Evolutionary conservation across 2,329 filamentous ascomycete species (phyloP).

Genomic region (Stemphylium vesicarium): DNA sequence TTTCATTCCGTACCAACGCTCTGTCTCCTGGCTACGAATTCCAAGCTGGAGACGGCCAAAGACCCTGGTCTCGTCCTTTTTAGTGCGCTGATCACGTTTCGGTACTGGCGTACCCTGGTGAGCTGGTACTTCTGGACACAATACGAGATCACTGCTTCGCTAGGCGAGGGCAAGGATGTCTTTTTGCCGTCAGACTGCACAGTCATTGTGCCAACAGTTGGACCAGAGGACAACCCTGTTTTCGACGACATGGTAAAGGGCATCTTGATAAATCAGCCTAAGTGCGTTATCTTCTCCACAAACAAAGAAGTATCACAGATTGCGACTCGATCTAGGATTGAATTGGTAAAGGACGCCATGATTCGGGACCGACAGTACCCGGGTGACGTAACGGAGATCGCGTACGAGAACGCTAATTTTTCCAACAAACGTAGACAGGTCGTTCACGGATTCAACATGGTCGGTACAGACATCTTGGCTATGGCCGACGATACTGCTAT

Average conservation of each 20-base stretch:
- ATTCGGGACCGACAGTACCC: too few relatives aligned
- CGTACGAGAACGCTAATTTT: not conserved
- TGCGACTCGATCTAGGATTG: too few relatives aligned
- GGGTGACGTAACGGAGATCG: slow-evolving; percentile 5
- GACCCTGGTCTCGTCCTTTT: slow-evolving; percentile 22
- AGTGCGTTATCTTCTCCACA: slow-evolving; percentile 25
- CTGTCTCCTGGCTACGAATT: slow-evolving; percentile 5
- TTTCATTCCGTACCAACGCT: slow-evolving; percentile 18
- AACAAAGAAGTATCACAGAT: too few relatives aligned
- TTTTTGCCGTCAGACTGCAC: slow-evolving; percentile 17
- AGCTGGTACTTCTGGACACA: slow-evolving; percentile 23
- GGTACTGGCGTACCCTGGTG: slow-evolving; percentile 27
- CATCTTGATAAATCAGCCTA: slow-evolving; percentile 23
- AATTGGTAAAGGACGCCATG: too few relatives aligned
- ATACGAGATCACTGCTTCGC: too few relatives aligned
- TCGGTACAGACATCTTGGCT: slow-evolving; percentile 17
- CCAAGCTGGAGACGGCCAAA: not conserved
- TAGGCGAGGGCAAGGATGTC: not conserved
- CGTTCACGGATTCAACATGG: slow-evolving; percentile 17
- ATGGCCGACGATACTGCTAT: slow-evolving; percentile 30
- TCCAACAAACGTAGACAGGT: too few relatives aligned
- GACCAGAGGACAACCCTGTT: not conserved
- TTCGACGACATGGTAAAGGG: slow-evolving; percentile 17
- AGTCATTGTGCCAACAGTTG: slow-evolving; percentile 30
- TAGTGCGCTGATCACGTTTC: slow-evolving; percentile 18